Evolutionary conservation across 1,284 basidiomycete genomes (phyloP), one percentile per base, ranked within the genome.

Genomic region (Bjerkandera adusta): DNA sequence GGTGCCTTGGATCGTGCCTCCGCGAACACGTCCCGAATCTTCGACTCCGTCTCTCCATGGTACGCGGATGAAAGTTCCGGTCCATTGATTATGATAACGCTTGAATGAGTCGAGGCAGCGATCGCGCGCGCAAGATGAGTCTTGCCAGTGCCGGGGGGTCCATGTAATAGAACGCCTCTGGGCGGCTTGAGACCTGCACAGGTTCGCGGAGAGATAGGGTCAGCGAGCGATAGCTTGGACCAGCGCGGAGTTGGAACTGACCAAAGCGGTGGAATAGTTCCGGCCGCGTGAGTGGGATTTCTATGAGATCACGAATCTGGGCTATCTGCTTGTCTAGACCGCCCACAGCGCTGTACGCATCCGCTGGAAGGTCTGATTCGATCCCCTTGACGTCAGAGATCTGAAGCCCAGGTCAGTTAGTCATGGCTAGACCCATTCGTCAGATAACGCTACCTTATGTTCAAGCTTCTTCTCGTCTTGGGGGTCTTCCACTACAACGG

Each of bases 31-130:
- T 87, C 86, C 15, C 96, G 83, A 15, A 99, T 74, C 51, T 87
- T 84, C 3, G 90, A 83, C 64, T 99, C 96, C 1, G 95, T 97
- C 71, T 99, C 96, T 34, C 96, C 96, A 59, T 98, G 96, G 61
- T 92, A 98, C 0, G 93, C 91, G 11, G 91, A 93, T 0, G 89
- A 92, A 13, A 99, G 81, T 63, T 97, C 94, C 3, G 97, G 92
- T 0, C 97, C 97, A 56, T 97, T 96, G 61, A 98, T 87, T 45
- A 92, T 81, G 49, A 95, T 77, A 21, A 94, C 87, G 20, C 85
- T 83, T 21, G 92, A 88, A 25, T 78, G 78, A 0, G 86, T 89
- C 1, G 90, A 87, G 3, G 85, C 77, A 8, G 90, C 88, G 47
- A 97, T 93, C 6, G 92, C 90, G 44, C 92, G 84, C 6, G 93